Evolutionary conservation across 202 grass and related monocot species (phyloP), one percentile per base, ranked within the genome.

Genomic region (Hordeum pubiflorum): DNA sequence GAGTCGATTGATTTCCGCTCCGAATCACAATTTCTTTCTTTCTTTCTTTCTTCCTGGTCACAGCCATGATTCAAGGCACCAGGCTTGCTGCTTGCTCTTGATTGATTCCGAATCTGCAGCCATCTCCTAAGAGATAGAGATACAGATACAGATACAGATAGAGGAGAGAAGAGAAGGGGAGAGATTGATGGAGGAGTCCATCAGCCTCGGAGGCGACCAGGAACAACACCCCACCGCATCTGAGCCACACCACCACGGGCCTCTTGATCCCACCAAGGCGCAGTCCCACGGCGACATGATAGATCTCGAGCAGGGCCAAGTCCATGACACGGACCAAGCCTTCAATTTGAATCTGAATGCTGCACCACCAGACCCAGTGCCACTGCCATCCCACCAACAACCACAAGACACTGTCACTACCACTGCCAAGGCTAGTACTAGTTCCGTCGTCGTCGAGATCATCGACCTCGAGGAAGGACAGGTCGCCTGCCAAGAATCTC

Each of bases 391-490:
- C 27, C 54, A 64, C 2, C 24, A 69, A 74, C 69, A 82, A 24
- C 37, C 39, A 60, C 79, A 86, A 36, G 76, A 27, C 66, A 58
- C 9, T 44, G 0, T 41, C 77, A 18, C 15, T 81, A 14, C 17
- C 46, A 65, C 26, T 32, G 46, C 17, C 17, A 60, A 83, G 65
- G 66, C 13, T 33, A 17, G 44, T 48, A 50, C 15, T 48, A 44
- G 12, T 13, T 13, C 40, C 38, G 39, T 77, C 57, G 5, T n/a
- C 48, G 44, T 71, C 40, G 86, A 46, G 22, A 68, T 61, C 55
- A 46, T 79, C 55, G 81, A 87, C 78, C 63, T 76, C 61, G 87
- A 82, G 79, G 90, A 99, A 60, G 92, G 88, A 5, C 84, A 88
- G 76, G 36, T 87, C 6, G 27, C 84, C 72, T 87, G 58, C 58